Conservation (phyloP, 192 early-diverging fungal species). For the Podila verticillata region DNA sequence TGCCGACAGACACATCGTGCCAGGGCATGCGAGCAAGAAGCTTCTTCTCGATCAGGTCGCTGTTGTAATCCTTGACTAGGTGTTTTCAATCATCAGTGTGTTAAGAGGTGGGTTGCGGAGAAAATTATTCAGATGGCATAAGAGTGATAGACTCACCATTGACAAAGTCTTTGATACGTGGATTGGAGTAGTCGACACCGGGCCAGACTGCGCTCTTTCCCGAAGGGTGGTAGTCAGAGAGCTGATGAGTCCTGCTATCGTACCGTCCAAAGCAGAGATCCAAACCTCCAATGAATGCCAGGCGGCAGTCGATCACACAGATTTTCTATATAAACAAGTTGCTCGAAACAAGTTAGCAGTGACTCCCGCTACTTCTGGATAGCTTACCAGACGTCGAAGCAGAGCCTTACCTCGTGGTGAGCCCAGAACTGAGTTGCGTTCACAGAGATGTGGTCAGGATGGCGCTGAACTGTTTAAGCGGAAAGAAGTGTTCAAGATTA, state of each 20-base stretch:
- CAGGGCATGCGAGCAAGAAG: conserved; percentile 83
- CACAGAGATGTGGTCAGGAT: conserved; percentile 81
- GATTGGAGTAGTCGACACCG: conserved; percentile 87
- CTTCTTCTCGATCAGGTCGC: conserved; percentile 55
- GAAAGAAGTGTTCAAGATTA: neutral
- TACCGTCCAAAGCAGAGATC: conserved; percentile 88
- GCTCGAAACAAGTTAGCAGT: neutral
- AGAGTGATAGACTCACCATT: conserved; percentile 45
- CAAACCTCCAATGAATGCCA: conserved; percentile 88
- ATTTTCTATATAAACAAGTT: conserved; percentile 67
- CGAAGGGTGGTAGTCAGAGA: conserved; percentile 73
- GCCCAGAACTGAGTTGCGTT: conserved; percentile 91
- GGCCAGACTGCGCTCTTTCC: conserved; percentile 56
- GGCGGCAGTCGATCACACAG: conserved; percentile 77
- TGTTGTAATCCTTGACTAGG: conserved; percentile 61
- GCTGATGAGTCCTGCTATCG: conserved; percentile 81
- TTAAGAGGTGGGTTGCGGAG: neutral
- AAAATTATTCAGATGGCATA: neutral
- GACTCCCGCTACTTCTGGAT: neutral
- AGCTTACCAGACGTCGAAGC: neutral
- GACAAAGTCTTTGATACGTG: conserved; percentile 80
- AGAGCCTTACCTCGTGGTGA: conserved; percentile 64
- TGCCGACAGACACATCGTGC: conserved; percentile 86
- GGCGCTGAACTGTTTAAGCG: conserved; percentile 69
- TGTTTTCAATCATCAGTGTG: neutral